Evolutionary conservation across 2,329 filamentous ascomycete species (phyloP), one percentile per base, ranked within the genome.

Genomic region (Kalaharituber pfeilii): DNA sequence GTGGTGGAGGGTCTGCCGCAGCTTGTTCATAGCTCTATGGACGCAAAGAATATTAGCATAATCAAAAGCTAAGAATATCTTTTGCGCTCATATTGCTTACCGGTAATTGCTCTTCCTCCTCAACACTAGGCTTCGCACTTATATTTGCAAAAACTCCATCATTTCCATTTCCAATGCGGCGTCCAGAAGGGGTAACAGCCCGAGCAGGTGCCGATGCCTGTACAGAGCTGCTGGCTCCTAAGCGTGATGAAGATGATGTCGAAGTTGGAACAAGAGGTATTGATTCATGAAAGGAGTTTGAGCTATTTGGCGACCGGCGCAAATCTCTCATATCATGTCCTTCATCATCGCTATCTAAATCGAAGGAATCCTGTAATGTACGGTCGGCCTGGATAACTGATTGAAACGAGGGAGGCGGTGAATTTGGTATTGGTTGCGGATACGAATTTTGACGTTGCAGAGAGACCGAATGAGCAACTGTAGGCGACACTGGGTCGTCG

Each of bases 121-220:
- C 82, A 44, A 80, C 75, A 63, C 93, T 86, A 0, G 89, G 89
- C 67, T 94, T 89, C 13, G 91, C 91, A 61, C 80, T 86, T 61
- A 98, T 70, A 67, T 98, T 98, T 53, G 89, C 91, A 70, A 94
- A 98, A 25, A 98, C 91, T 57, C 91, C 91, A 69, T 96, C 91
- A 50, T 86, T 87, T n/a, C 80, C 78, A 24, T 81, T 82, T 52
- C 82, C 78, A 44, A 86, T 83, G 57, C 86, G 79, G 1, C 84
- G 75, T 58, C 78, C 71, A 28, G 67, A 70, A n/a, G 63, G 69
- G 53, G 67, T 70, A 54, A 22, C 26, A 55, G 30, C 45, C 53
- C 5, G 29, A 26, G 22, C 20, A 26, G 64, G 56, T 27, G 64
- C 61, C 51, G 63, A 52, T 52, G 60, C 55, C 33, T 59, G 50